These are phyloP conservation scores for Knoxdaviesia capensis DNA, from an alignment of 2,329 filamentous ascomycete genomes.

Conservation along the genomic window DNA sequence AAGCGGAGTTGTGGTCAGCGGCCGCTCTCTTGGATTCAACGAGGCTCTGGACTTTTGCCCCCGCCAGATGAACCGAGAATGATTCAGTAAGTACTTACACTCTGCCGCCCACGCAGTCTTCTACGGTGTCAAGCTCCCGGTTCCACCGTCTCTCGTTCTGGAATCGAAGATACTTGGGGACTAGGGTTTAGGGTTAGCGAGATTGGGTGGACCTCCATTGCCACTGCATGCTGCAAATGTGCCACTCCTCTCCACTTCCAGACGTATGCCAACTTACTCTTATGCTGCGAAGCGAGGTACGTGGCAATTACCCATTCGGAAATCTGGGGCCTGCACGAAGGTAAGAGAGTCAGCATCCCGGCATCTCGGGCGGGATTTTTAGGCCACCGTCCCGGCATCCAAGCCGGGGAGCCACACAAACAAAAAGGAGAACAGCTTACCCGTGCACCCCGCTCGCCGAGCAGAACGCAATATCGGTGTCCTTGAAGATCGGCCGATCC, in stretches of 20 bases:
- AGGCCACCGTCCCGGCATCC: neutral
- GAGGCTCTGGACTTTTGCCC: neutral
- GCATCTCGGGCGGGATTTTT: neutral
- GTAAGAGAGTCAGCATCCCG: neutral
- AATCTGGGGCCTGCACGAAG: slow-evolving; percentile 38
- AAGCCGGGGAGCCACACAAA: too few species aligned
- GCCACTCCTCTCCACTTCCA: too few species aligned
- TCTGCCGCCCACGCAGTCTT: slow-evolving; percentile 25
- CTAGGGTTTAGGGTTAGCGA: slow-evolving; percentile 9
- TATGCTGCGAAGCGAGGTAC: slow-evolving; percentile 27
- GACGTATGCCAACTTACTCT: too few species aligned
- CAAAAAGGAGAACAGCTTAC: slow-evolving; percentile 13
- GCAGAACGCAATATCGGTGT: slow-evolving; percentile 28
- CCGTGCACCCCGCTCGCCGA: slow-evolving; percentile 38
- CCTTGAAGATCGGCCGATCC: slow-evolving; percentile 23
- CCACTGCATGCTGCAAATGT: too few species aligned
- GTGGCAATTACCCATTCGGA: slow-evolving; percentile 34
- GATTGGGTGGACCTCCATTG: too few species aligned
- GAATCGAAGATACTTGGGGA: slow-evolving; percentile 22
- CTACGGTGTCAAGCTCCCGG: slow-evolving; percentile 11
- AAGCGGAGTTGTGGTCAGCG: too few species aligned
- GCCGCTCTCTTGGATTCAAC: too few species aligned
- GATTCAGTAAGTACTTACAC: slow-evolving; percentile 19
- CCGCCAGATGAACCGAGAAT: neutral
- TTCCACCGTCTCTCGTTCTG: slow-evolving; percentile 24